Evolutionary conservation across 2,329 filamentous ascomycete genomes (phyloP), one percentile per base, ranked within the genome.

Genomic region (Diaporthe batatas): DNA sequence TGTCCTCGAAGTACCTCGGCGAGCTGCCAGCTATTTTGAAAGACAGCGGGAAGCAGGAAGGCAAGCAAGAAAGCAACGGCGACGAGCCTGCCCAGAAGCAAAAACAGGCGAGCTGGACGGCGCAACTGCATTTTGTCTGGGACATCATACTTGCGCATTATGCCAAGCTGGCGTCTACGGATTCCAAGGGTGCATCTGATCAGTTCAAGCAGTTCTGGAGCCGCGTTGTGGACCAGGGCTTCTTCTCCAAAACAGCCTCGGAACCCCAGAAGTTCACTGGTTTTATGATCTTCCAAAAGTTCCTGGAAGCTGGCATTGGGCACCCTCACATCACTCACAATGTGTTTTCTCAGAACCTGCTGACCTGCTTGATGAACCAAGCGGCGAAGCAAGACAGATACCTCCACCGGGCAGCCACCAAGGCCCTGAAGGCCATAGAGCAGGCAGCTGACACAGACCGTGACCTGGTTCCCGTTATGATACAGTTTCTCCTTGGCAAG

Each of bases 251-350:
- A 72, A 91, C 89, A 14, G 92, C 95, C 10, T 97, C 95, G 1
- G 91, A 95, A 55, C 94, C 95, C 77, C 93, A 97, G 71, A 98
- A 98, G 82, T 94, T 94, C 78, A 95, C 94, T 82, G 96, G 96
- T 0, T 96, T 98, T 82, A 91, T 95, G 78, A 89, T 98, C 2
- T 94, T 98, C 78, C 91, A 92, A 77, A 94, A 92, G 78, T 90
- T 95, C 77, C 83, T 98, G 5, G 84, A 87, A 57, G 84, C 84
- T 4, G 82, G 88, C 11, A 84, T 86, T 42, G 85, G 78, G 79
- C 89, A 81, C 75, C 81, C 75, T 75, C 85, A 80, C 72, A 88
- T 87, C 77, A 89, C 84, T 68, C 86, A 81, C 75, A 86, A 82
- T 11, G 85, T 98, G 0, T 97, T 98, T 80, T 95, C 93, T 77